Percentiles rank a stretch among this genome's conserved stretches.
Conservation (phyloP, 2,329 filamentous ascomycete genomes). For the Apiospora pterosperma region DNA sequence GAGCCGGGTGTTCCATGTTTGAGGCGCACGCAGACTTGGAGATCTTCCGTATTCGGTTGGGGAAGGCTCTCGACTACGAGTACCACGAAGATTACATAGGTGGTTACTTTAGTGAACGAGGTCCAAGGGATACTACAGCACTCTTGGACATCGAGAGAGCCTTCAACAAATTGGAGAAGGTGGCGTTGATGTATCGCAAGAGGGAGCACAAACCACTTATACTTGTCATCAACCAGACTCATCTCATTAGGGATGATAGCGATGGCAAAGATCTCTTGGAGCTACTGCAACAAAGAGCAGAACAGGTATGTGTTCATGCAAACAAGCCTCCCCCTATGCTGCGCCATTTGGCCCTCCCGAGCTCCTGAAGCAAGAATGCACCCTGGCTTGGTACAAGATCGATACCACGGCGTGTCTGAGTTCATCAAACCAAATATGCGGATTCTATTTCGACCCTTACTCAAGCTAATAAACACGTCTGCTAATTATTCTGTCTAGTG, state of each 20-base stretch:
- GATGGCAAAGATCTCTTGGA: constrained; percentile 92
- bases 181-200: constrained; percentile 70
- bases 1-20: constrained; percentile 88
- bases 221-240: constrained; percentile 92
- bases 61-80: constrained; percentile 93
- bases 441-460: not conserved
- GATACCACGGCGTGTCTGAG: not conserved
- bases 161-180: constrained; percentile 97
- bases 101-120: constrained; percentile 89
- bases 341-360: not conserved
- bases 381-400: not conserved
- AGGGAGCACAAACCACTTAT: constrained; percentile 67
- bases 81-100: constrained; percentile 98
- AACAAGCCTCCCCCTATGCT: not conserved
- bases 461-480: not conserved
- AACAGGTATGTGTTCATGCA: constrained; percentile 41
- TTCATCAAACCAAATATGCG: not conserved
- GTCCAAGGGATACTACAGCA: constrained; percentile 86
- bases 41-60: constrained; percentile 88
- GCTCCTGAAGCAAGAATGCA: not conserved
- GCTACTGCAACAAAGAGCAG: constrained; percentile 89
- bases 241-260: constrained; percentile 86
- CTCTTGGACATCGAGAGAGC: constrained; percentile 93
- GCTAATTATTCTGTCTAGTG: constrained; percentile 49
- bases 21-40: constrained; percentile 94